Conservation (phyloP, 345 rosid genomes). For the rapeseed (Brassica napus) region Da-Ae NC_063440.1:18844501-18845000, state of each 20-base stretch:
- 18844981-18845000: slow-evolving; percentile 89
- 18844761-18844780: slow-evolving; percentile 74
- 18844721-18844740: slow-evolving; percentile 76
- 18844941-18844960: slow-evolving; percentile 87
- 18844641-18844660: slow-evolving; percentile 88
- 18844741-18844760: slow-evolving; percentile 92
- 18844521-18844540: slow-evolving; percentile 15
- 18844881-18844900: slow-evolving; percentile 88
- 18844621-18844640: slow-evolving; percentile 96
- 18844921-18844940: slow-evolving; percentile 92
- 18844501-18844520: background rate
- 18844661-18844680: slow-evolving; percentile 93
- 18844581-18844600: slow-evolving; percentile 42
- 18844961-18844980: slow-evolving; percentile 65
- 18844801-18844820: slow-evolving; percentile 47
- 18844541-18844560: slow-evolving; percentile 6
- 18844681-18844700: slow-evolving; percentile 87
- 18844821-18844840: slow-evolving; percentile 50
- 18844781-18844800: slow-evolving; percentile 79
- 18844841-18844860: slow-evolving; percentile 75
- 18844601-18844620: slow-evolving; percentile 95
- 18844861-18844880: slow-evolving; percentile 66
- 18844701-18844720: slow-evolving; percentile 89
- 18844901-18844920: slow-evolving; percentile 98
- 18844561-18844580: slow-evolving; percentile 18